A percentile compares a stretch with the other conserved stretches of the same genome.
These are phyloP conservation scores for Rosa lucieae DNA, from an alignment of 306 rosid genomes.

Conservation along the genomic window DNA sequence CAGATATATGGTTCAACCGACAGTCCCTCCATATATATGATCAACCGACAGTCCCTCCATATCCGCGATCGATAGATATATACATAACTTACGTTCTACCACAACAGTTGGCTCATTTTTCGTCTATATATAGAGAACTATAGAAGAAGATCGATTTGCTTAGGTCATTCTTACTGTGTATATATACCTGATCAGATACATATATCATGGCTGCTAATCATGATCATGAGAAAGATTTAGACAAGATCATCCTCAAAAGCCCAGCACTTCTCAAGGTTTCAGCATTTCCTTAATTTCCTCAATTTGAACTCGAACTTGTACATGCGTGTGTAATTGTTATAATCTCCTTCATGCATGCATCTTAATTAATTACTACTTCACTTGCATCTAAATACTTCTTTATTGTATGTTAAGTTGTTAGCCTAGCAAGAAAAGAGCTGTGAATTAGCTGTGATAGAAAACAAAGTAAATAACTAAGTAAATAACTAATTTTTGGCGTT, in stretches of 20 bases:
- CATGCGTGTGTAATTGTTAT: background rate
- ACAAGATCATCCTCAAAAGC: constrained; percentile 34
- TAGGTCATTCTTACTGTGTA: background rate
- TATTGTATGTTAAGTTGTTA: no score
- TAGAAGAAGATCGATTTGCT: background rate
- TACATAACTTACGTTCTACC: no score
- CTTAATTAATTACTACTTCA: background rate
- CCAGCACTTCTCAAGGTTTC: constrained; percentile 38
- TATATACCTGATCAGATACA: no score
- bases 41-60: no score
- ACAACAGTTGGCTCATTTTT: no score
- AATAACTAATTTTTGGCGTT: no score
- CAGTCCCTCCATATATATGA: no score
- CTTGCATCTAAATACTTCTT: background rate
- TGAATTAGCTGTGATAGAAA: background rate
- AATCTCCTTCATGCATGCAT: no score
- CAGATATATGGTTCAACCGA: no score
- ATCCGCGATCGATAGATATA: no score
- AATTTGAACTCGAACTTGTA: background rate
- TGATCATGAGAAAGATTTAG: background rate
- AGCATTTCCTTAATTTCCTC: background rate
- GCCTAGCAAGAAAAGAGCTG: background rate
- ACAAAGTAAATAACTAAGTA: no score
- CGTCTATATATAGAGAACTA: background rate
- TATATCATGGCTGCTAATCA: constrained; percentile 7